A percentile compares a stretch with the other conserved stretches of the same genome.
These are phyloP conservation scores for Umbellularia californica DNA, from an alignment of 164 flowering plant species.

Conservation along the genomic window DNA sequence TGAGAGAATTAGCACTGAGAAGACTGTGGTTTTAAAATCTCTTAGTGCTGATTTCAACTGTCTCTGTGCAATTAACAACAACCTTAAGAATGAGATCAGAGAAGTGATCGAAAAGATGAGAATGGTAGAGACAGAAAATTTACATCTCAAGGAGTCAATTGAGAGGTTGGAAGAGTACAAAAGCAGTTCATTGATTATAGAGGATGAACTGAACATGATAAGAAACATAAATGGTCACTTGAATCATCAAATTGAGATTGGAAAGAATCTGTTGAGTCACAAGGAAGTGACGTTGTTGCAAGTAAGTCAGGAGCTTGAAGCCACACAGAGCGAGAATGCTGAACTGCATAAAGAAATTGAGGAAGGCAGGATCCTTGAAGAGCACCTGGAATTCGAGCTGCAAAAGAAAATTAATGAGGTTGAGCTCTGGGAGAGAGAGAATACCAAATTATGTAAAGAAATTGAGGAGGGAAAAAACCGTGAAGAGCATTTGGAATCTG, in stretches of 20 bases:
- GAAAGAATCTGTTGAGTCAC: constrained; percentile 34
- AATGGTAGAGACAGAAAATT: constrained; percentile 41
- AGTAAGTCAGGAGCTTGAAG: constrained; percentile 39
- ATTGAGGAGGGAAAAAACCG: constrained; percentile 39
- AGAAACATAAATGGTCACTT: constrained; percentile 33
- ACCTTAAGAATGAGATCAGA: constrained; percentile 28
- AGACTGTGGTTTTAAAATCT: constrained; percentile 30
- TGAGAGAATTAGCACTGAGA: constrained; percentile 46
- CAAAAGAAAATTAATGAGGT: no score
- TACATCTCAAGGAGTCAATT: constrained; percentile 37
- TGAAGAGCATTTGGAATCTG: constrained; percentile 49
- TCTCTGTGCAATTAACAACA: constrained; percentile 29
- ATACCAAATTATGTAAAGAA: constrained; percentile 12
- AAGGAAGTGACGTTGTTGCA: constrained; percentile 42
- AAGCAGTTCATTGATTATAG: constrained; percentile 9
- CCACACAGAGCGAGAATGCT: constrained; percentile 27
- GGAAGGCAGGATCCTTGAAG: no score
- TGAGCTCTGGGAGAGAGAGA: no score
- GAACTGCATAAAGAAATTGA: constrained; percentile 22
- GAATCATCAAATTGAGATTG: constrained; percentile 29
- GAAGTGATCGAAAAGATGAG: constrained; percentile 17
- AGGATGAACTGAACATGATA: constrained; percentile 33
- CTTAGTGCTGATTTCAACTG: constrained; percentile 34
- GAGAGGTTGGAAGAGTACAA: constrained; percentile 21
- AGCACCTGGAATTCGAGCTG: no score